These are phyloP conservation scores for Camillea tinctor DNA, from an alignment of 2,329 filamentous ascomycete species.

Conservation along the genomic window DNA sequence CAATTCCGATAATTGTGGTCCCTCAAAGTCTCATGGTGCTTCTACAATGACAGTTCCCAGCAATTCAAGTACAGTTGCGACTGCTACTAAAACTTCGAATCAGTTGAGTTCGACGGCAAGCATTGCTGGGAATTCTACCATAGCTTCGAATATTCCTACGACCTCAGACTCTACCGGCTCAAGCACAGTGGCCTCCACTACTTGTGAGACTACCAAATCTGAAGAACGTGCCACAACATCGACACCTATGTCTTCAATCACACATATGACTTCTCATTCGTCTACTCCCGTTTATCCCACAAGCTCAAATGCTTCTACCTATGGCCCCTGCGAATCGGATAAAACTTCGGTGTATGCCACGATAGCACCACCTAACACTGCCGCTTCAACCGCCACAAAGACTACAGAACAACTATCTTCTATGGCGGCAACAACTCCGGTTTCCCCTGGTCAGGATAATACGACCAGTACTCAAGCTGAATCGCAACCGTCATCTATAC, in stretches of 20 bases:
- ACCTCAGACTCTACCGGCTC: background rate
- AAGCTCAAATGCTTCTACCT: background rate
- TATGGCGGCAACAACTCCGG: background rate
- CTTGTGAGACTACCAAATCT: background rate
- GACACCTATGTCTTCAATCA: background rate
- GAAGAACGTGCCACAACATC: background rate
- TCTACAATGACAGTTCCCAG: background rate
- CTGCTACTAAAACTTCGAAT: background rate
- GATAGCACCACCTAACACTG: background rate
- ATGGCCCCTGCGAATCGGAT: background rate
- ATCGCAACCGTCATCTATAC: background rate
- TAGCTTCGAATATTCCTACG: background rate
- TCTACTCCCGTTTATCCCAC: background rate
- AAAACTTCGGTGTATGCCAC: background rate
- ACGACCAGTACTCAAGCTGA: background rate
- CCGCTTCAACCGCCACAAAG: background rate
- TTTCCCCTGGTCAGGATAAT: background rate
- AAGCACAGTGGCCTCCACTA: background rate
- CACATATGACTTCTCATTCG: background rate
- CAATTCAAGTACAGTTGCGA: background rate
- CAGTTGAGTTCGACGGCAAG: background rate
- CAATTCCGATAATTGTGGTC: constrained; percentile 4
- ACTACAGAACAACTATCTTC: background rate
- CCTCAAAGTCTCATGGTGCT: background rate
- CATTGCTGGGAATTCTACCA: background rate